phyloP scores from a whole-genome alignment of 1,284 basidiomycete genomes.

The Cryptococcus sp. region DNA sequence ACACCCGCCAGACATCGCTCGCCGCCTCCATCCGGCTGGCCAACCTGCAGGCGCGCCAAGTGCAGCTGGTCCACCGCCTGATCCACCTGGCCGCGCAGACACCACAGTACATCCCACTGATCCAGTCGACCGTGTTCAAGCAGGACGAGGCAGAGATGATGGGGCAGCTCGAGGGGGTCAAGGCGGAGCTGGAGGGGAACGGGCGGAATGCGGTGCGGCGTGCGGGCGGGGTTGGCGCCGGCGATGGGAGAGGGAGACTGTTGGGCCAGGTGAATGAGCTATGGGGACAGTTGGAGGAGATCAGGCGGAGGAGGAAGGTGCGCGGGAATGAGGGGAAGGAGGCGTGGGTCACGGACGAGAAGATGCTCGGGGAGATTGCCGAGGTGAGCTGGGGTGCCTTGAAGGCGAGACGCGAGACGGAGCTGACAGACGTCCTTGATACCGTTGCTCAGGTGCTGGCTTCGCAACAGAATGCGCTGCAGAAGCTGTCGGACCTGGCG shows the following conservation, averaged over 20 bases:
- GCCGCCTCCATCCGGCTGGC: slow-evolving; percentile 67
- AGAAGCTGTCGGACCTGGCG: slow-evolving; percentile 71
- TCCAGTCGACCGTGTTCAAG: slow-evolving; percentile 72
- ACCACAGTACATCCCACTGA: slow-evolving; percentile 71
- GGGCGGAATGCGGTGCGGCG: slow-evolving; percentile 22
- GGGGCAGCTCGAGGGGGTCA: slow-evolving; percentile 66
- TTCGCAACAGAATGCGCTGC: slow-evolving; percentile 75
- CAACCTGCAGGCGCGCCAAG: slow-evolving; percentile 64
- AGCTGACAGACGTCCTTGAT: background rate
- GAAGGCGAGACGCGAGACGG: background rate
- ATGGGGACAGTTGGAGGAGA: slow-evolving; percentile 79
- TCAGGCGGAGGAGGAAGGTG: slow-evolving; percentile 52
- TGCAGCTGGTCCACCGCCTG: slow-evolving; percentile 70
- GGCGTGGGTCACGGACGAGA: slow-evolving; percentile 76
- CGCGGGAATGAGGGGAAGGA: slow-evolving; percentile 48
- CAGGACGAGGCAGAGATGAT: slow-evolving; percentile 75
- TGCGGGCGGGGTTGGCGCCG: slow-evolving; percentile 32
- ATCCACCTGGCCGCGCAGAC: slow-evolving; percentile 69
- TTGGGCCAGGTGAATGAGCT: slow-evolving; percentile 70
- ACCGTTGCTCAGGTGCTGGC: slow-evolving; percentile 60
- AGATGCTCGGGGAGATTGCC: slow-evolving; percentile 69
- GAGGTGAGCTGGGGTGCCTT: slow-evolving; percentile 56
- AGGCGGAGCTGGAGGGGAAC: slow-evolving; percentile 63
- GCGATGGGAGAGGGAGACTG: slow-evolving; percentile 47
- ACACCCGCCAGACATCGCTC: slow-evolving; percentile 63